Conservation (phyloP, 73 alveolate genomes). For the Blepharisma stoltei region DNA sequence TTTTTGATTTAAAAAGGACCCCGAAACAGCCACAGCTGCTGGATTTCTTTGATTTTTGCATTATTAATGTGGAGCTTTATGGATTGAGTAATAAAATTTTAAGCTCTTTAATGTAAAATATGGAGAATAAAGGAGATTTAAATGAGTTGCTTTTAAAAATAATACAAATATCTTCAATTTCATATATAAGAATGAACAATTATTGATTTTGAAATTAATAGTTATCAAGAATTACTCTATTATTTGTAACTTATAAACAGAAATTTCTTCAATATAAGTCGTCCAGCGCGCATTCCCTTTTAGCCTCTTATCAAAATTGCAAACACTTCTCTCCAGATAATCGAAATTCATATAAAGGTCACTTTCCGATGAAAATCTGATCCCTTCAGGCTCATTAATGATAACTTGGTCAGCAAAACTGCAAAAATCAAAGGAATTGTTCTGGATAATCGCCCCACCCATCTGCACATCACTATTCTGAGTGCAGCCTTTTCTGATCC, state of each 20-base stretch:
- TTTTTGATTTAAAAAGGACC: too few species aligned
- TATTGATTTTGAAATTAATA: too few species aligned
- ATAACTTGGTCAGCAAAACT: background rate
- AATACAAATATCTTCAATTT: too few species aligned
- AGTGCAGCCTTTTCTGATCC: constrained; percentile 8
- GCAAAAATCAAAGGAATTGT: background rate
- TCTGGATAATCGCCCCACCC: constrained; percentile 2
- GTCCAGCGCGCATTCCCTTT: constrained; percentile 12
- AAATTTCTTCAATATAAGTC: background rate
- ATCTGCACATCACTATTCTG: background rate
- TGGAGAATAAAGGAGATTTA: too few species aligned
- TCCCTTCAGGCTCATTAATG: background rate
- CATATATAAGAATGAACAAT: too few species aligned
- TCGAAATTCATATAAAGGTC: background rate
- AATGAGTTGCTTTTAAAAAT: too few species aligned
- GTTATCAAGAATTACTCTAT: background rate
- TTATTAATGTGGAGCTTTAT: too few species aligned
- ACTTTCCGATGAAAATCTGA: background rate
- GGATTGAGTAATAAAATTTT: too few species aligned
- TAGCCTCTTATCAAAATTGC: background rate
- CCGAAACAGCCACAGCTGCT: too few species aligned
- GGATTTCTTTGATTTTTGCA: too few species aligned
- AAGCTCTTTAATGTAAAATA: too few species aligned
- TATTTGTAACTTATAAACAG: background rate
- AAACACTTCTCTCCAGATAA: background rate